Evolutionary conservation across 352 stramenopile genomes (phyloP), one percentile per base, ranked within the genome.

Genomic region (Phytophthora pini): DNA sequence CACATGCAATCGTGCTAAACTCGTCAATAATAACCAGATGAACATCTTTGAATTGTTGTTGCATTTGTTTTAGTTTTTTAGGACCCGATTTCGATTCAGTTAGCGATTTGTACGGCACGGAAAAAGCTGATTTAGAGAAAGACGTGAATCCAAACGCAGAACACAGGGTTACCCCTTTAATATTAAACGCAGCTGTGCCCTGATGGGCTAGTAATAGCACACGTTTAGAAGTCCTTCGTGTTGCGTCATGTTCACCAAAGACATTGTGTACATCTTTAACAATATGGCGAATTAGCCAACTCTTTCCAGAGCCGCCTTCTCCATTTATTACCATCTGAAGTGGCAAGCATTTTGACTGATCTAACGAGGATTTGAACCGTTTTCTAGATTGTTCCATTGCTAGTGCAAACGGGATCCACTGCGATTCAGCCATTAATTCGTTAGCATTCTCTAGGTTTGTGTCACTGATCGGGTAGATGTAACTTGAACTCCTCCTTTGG

Each of bases 321-420:
- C 45, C 45, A 13, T 51, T 51, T 24, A 51, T 51, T 24, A 40
- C 24, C 45, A 51, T 51, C 38, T 51, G 45, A 7, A 51, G 26
- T 1, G 45, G 45, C 4, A 17, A 34, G 12, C 24, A 51, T 10
- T 22, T 3, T 5, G 45, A 39, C 3, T 27, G 24, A 11, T 54
- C 47, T 3, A 54, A 12, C 13, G 31, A 31, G 11, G 6, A 20
- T 43, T 1, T 41, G 10, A 54, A 54, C 10, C 47, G 6, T 7
- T 32, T 54, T 43, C 47, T 44, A 41, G 47, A 54, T 20, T 54
- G 47, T 5, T 43, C 47, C 47, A 54, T 54, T 29, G 47, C 47
- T 29, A 31, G 15, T n/a, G 29, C 29, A 32, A 54, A 43, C 24
- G 15, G 47, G 27, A 31, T 56, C 49, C 32, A 56, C 32, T 56